Conservation (phyloP, 306 rosid species). For the Mimosa bimucronata region DNA sequence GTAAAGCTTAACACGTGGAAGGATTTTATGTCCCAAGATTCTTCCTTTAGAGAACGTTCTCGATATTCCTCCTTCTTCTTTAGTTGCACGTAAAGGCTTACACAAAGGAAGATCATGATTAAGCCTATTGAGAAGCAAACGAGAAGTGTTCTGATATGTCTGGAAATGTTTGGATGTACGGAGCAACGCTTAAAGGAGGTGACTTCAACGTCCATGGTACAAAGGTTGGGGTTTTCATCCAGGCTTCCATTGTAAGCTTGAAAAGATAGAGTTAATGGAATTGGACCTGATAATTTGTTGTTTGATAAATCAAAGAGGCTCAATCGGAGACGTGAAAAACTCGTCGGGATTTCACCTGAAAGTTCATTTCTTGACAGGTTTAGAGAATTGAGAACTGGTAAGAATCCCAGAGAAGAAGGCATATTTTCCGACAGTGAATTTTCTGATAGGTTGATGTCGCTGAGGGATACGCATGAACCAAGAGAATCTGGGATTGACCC, state of each 20-base stretch:
- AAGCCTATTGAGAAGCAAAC: conserved; percentile 54
- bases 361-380: conserved; percentile 65
- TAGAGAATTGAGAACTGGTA: conserved; percentile 62
- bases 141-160: conserved; percentile 49
- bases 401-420: conserved; percentile 69
- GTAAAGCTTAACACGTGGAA: conserved; percentile 82
- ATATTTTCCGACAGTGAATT: conserved; percentile 61
- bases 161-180: conserved; percentile 45
- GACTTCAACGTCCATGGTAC: conserved; percentile 45
- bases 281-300: conserved; percentile 59
- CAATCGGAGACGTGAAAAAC: conserved; percentile 54
- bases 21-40: conserved; percentile 87
- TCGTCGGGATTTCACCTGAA: conserved; percentile 70
- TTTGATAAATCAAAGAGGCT: conserved; percentile 77
- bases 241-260: conserved; percentile 87
- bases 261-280: conserved; percentile 61
- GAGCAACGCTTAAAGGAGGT: conserved; percentile 58
- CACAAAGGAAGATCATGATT: conserved; percentile 33
- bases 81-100: conserved; percentile 43
- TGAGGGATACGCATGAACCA: conserved; percentile 57
- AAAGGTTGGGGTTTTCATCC: conserved; percentile 67
- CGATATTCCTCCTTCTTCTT: conserved; percentile 50
- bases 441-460: conserved; percentile 54
- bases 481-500: conserved; percentile 70
- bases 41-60: conserved; percentile 68